Evolutionary conservation across 2,329 filamentous ascomycete species (phyloP).

Genomic region (Ceratocystiopsis brevicomis): DNA sequence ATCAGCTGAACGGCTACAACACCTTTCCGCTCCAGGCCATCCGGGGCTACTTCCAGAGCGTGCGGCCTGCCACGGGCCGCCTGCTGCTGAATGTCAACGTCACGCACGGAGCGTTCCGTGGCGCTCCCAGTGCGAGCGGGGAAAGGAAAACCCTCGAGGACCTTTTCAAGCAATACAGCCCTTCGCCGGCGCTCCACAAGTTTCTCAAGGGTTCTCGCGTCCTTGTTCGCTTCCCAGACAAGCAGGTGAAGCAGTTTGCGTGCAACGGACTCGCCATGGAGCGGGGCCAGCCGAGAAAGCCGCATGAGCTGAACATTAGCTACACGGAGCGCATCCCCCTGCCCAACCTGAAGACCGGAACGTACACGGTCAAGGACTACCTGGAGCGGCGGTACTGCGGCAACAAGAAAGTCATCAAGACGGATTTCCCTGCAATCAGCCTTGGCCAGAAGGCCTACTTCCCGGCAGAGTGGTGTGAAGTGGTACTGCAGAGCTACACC

Average conservation of each 20-base stretch:
- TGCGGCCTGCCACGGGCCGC: constrained; percentile 32
- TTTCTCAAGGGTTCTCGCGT: constrained; percentile 11
- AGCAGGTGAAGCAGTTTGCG: constrained; percentile 13
- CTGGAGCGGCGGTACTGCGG: neutral
- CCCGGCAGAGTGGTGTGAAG: constrained; percentile 48
- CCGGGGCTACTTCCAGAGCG: constrained; percentile 37
- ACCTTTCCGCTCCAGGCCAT: constrained; percentile 15
- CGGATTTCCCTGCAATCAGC: neutral
- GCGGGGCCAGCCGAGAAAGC: neutral
- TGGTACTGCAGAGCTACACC: constrained; percentile 44
- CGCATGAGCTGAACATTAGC: constrained; percentile 1
- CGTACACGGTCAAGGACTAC: neutral
- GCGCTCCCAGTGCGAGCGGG: too few relatives aligned
- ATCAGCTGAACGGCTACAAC: constrained; percentile 11
- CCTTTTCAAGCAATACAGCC: too few relatives aligned
- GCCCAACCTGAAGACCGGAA: neutral
- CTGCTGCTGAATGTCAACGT: constrained; percentile 37
- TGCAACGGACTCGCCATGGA: too few relatives aligned
- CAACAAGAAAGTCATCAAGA: too few relatives aligned
- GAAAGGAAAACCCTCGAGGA: too few relatives aligned
- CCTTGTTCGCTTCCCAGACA: constrained; percentile 12
- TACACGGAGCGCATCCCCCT: neutral
- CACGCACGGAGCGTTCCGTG: constrained; percentile 32
- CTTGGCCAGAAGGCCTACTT: constrained; percentile 38
- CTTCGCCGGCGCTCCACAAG: constrained; percentile 1